These are phyloP conservation scores for Hypoxylon rickii DNA, from an alignment of 495 filamentous ascomycete species.

Conservation along the genomic window DNA sequence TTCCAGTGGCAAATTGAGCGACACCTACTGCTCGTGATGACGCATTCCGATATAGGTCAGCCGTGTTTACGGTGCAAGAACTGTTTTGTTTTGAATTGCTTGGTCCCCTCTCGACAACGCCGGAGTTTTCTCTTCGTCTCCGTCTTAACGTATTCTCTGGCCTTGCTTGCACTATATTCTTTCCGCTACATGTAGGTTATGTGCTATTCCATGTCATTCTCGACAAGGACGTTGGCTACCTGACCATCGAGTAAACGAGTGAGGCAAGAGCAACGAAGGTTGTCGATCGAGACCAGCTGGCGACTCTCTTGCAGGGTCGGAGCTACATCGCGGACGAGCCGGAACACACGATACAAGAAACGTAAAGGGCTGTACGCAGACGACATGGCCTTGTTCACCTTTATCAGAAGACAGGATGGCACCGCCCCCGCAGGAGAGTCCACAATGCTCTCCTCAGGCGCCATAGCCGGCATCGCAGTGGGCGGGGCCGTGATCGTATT, in stretches of 20 bases:
- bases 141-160: no score
- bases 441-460: constrained; percentile 28
- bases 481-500: constrained; percentile 34
- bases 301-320: not conserved
- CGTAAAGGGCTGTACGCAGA: not conserved
- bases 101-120: not conserved
- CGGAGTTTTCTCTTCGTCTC: not conserved
- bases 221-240: no score
- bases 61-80: constrained; percentile 8
- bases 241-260: no score
- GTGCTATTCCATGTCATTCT: no score
- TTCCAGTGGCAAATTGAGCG: constrained; percentile 21
- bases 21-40: constrained; percentile 7
- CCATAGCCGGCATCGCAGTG: constrained; percentile 33
- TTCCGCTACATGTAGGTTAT: no score
- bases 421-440: not conserved
- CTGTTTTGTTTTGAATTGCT: constrained; percentile 20
- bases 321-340: not conserved
- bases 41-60: no score
- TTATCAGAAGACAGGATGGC: constrained; percentile 6
- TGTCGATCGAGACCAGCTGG: not conserved
- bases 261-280: not conserved
- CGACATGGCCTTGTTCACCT: not conserved
- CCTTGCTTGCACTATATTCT: no score
- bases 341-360: not conserved